phyloP scores from a whole-genome alignment of 1,284 basidiomycete genomes.

The Ustilago hordei region DNA sequence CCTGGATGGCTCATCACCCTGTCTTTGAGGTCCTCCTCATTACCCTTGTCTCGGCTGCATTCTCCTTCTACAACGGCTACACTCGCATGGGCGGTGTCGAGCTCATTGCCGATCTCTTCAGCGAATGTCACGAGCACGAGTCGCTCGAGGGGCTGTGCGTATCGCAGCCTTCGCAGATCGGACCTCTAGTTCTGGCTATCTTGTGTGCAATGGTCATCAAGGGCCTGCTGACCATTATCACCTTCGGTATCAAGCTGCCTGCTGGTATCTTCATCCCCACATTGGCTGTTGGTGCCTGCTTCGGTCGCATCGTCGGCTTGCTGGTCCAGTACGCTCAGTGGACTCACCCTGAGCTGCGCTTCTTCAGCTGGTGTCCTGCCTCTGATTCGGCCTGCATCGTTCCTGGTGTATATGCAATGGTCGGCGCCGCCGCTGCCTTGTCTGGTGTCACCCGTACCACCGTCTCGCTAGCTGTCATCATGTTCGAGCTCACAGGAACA shows the following conservation, averaged over 20 bases:
- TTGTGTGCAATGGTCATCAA: conserved; percentile 73
- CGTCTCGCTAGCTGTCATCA: conserved; percentile 93
- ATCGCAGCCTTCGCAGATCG: conserved; percentile 76
- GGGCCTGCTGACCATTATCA: conserved; percentile 85
- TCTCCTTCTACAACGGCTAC: conserved; percentile 90
- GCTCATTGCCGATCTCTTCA: conserved; percentile 76
- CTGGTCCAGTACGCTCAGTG: conserved; percentile 82
- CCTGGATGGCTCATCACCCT: conserved; percentile 74
- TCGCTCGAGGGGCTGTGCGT: conserved; percentile 78
- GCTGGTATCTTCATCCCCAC: conserved; percentile 98
- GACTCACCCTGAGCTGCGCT: conserved; percentile 75
- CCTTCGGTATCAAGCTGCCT: conserved; percentile 81
- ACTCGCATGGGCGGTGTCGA: conserved; percentile 95
- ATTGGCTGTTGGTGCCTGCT: conserved; percentile 92
- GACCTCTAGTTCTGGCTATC: conserved; percentile 78
- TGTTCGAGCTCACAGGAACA: conserved; percentile 95
- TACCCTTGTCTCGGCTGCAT: conserved; percentile 70
- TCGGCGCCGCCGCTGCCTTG: conserved; percentile 83
- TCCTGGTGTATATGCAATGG: conserved; percentile 84
- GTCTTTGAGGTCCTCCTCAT: conserved; percentile 86
- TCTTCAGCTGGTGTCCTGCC: conserved; percentile 74
- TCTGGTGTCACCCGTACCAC: conserved; percentile 82
- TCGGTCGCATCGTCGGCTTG: conserved; percentile 89
- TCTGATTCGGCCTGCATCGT: conserved; percentile 72
- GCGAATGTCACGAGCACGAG: conserved; percentile 73